Conservation (phyloP, 306 rosid genomes). For the Arachis hypogaea region DNA sequence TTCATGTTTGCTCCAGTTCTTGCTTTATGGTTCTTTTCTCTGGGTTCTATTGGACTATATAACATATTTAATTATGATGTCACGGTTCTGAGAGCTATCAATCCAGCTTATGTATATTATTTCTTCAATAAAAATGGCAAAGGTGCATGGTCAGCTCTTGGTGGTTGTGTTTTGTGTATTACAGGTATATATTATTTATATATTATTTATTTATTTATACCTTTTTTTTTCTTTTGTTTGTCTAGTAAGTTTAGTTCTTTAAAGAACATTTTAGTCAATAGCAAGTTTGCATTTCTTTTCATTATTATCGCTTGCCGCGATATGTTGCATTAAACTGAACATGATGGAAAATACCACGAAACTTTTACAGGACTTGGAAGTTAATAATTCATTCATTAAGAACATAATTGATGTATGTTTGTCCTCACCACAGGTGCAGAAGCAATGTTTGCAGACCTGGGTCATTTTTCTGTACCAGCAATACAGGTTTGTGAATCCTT, state of each 20-base stretch:
- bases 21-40: conserved; percentile 90
- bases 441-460: conserved; percentile 99
- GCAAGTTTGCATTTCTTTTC: conserved; percentile 17
- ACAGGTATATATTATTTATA: conserved; percentile 74
- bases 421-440: conserved; percentile 72
- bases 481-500: conserved; percentile 67
- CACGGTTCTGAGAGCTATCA: conserved; percentile 80
- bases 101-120: conserved; percentile 83
- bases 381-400: conserved; percentile 10
- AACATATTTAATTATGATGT: conserved; percentile 65
- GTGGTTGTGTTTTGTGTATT: conserved; percentile 96
- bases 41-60: conserved; percentile 86
- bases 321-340: too few species aligned
- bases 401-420: conserved; percentile 1
- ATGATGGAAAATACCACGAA: conserved; percentile 5
- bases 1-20: conserved; percentile 86
- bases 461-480: conserved; percentile 85
- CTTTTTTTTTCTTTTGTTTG: not conserved
- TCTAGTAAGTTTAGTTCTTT: not conserved
- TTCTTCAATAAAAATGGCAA: conserved; percentile 79
- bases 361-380: not conserved
- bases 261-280: not conserved
- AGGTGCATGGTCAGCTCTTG: conserved; percentile 91
- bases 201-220: conserved; percentile 31
- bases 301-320: conserved; percentile 12